These are phyloP conservation scores for Cryphonectria carpinicola DNA, from an alignment of 2,329 filamentous ascomycete genomes.

Conservation along the genomic window DNA sequence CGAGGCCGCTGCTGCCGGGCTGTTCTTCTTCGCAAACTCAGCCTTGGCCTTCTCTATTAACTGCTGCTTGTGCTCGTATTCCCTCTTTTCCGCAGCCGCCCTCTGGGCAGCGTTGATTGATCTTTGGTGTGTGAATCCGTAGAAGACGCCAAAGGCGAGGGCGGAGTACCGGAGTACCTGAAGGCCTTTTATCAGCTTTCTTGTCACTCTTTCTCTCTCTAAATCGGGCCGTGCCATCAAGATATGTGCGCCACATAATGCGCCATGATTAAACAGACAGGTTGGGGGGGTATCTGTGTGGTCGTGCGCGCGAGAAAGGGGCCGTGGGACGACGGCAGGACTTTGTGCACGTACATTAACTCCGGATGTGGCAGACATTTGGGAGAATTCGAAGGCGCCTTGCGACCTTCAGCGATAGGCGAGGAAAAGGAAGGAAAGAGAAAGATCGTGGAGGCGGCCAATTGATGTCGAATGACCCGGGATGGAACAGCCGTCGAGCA, in stretches of 20 bases:
- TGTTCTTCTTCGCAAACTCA: slow-evolving; percentile 80
- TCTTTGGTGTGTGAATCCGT: slow-evolving; percentile 93
- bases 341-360: slow-evolving; percentile 61
- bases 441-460: slow-evolving; percentile 31
- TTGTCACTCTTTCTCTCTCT: background rate
- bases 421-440: slow-evolving; percentile 39
- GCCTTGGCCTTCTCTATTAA: slow-evolving; percentile 93
- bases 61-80: slow-evolving; percentile 88
- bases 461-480: slow-evolving; percentile 33
- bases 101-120: slow-evolving; percentile 74
- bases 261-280: background rate
- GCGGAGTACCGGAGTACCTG: slow-evolving; percentile 98
- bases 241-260: background rate
- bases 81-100: slow-evolving; percentile 71
- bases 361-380: slow-evolving; percentile 69
- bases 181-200: slow-evolving; percentile 15
- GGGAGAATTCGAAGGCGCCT: slow-evolving; percentile 46
- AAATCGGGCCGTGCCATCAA: slow-evolving; percentile 5
- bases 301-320: slow-evolving; percentile 16
- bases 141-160: slow-evolving; percentile 88
- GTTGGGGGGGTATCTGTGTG: slow-evolving; percentile 29
- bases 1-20: slow-evolving; percentile 46
- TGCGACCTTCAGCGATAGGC: slow-evolving; percentile 44
- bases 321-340: slow-evolving; percentile 19
- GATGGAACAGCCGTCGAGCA: slow-evolving; percentile 23